Base-by-base conservation (phyloP, 495 filamentous ascomycete species). In the Darksidea phi region DNA sequence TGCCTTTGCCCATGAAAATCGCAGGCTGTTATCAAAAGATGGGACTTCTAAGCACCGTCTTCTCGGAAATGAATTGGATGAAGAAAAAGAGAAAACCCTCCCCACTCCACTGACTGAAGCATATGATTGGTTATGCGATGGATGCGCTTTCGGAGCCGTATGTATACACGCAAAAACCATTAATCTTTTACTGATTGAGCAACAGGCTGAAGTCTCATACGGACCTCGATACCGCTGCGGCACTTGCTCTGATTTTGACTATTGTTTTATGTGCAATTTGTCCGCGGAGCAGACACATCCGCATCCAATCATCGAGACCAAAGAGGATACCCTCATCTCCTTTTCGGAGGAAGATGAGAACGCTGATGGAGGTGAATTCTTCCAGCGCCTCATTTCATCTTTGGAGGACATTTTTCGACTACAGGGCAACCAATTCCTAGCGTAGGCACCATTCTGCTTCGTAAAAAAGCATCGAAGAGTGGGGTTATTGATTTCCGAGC, bases 191-290 rank as follows among this genome's bases (percentile, higher is more conserved):
- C 36, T 38, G 36, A 38, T 38, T 15, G 36, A 7, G 7, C 36
- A 8, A 15, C 36, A 38, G 36, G 15, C 36, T 38, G 36, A 38
- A 8, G 8, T 18, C 8, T 7, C 43, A 7, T 8, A 17, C 17
- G 43, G 20, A 23, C 20, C 43, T 10, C 8, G 20, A 47, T n/a
- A 23, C 43, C 8, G 8, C 6, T 47, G 43, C 43, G 20, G 17
- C 18, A 10, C 43, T 17, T 47, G 12, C 43, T 18, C 13, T 10
- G 12, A 38, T 38, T 38, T 38, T 15, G 36, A 38, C 23, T 59
- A 59, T 21, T 59, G 56, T 32, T 59, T 50, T 23, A 59, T 51
- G 46, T 59, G 56, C 23, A 18, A 17, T 23, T 17, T 38, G 6
- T 37, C 24, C 5, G 56, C 45, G 3, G 37, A 51, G 2, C 15